Evolutionary conservation across 2,329 filamentous ascomycete species (phyloP), one percentile per base, ranked within the genome.

Genomic region (Dactylellina sp.): DNA sequence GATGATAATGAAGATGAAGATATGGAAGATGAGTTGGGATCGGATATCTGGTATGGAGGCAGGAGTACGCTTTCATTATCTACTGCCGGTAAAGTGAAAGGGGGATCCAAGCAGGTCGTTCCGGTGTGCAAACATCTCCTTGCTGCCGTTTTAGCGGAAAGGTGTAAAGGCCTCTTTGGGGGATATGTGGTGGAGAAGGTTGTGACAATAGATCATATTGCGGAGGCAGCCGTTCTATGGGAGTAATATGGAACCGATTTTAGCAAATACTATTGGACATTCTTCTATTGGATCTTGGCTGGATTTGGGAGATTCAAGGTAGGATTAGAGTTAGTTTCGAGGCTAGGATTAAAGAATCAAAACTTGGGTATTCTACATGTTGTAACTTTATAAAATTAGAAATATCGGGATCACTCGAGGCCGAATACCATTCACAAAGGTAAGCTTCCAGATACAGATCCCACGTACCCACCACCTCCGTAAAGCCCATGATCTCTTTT

Each of bases 111-210:
- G 81, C 39, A 32, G 4, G 82, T 85, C 68, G 86, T 88, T 61
- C 85, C 85, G 4, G 77, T 91, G 82, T 99, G 94, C 80, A 97
- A 97, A 82, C 94, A 99, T 81, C 81, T 98, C 3, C 85, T 98
- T 14, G 94, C 94, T 0, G 96, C 91, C 80, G 81, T 94, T 42
- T 80, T 98, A 63, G 89, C 85, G 4, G 89, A 92, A 80, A 83
- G 84, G 50, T 93, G 91, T 83, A 80, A 79, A 0, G 80, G 75
- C 1, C 80, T 88, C 25, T 85, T 95, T 76, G 85, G 84, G 2
- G 78, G 78, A 0, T 86, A 86, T 77, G 84, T 90, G 14, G 84
- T 86, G 66, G 84, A 86, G 77, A 84, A 83, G 78, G 78, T 79
- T 42, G 84, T 90, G 14, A 83, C 84, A 22, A 84, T 83, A 71